phyloP scores from a whole-genome alignment of 306 rosid genomes.

The Lathyrus oleraceus region DNA sequence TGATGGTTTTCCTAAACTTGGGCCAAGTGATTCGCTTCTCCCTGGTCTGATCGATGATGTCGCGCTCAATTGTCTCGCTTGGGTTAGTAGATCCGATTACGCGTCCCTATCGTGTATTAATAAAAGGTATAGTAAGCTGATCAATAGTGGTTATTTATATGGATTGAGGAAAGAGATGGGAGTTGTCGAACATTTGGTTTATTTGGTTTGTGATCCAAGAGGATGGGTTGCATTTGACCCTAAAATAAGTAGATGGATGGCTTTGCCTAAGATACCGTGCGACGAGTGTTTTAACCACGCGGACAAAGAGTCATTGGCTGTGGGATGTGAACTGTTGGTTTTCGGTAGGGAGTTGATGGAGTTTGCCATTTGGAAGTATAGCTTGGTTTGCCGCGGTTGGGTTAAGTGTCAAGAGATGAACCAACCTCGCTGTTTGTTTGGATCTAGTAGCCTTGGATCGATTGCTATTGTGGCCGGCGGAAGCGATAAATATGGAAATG shows the following conservation, averaged over 20 bases:
- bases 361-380: slow-evolving; percentile 90
- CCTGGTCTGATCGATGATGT: slow-evolving; percentile 88
- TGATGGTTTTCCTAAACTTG: slow-evolving; percentile 57
- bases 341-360: slow-evolving; percentile 84
- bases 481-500: slow-evolving; percentile 71
- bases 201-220: slow-evolving; percentile 80
- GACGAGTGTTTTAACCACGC: slow-evolving; percentile 92
- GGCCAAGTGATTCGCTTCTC: slow-evolving; percentile 74
- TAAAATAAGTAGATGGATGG: slow-evolving; percentile 64
- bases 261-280: slow-evolving; percentile 88
- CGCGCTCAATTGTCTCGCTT: slow-evolving; percentile 76
- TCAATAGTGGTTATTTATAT: slow-evolving; percentile 67
- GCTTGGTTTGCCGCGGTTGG: slow-evolving; percentile 59
- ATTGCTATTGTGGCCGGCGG: slow-evolving; percentile 90
- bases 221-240: slow-evolving; percentile 85
- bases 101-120: slow-evolving; percentile 64
- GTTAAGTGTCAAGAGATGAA: slow-evolving; percentile 76
- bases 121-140: slow-evolving; percentile 58
- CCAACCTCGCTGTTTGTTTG: slow-evolving; percentile 91
- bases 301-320: slow-evolving; percentile 93
- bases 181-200: slow-evolving; percentile 77
- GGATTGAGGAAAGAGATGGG: slow-evolving; percentile 68
- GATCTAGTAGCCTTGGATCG: slow-evolving; percentile 80
- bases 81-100: slow-evolving; percentile 68
- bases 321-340: slow-evolving; percentile 76